Percentiles rank a stretch among this genome's conserved stretches.
phyloP scores from a whole-genome alignment of 768 basidiomycete species.

The Flagelloscypha sp. region DNA sequence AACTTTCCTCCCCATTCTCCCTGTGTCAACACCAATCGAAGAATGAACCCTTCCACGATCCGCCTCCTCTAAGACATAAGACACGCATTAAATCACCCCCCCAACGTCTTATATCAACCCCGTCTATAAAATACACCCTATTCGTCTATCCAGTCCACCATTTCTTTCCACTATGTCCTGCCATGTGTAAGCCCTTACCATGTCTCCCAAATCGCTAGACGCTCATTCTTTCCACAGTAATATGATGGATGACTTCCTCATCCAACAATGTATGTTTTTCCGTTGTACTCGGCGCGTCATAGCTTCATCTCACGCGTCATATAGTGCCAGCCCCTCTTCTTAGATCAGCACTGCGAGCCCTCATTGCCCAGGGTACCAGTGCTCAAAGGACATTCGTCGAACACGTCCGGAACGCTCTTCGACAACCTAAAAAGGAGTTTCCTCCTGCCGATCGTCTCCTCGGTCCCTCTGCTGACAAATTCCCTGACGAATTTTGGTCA shows the following conservation, averaged over 20 bases:
- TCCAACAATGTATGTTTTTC: conserved; percentile 5
- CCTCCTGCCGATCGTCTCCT: conserved; percentile 7
- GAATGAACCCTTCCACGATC: too few relatives aligned
- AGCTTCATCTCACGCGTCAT: not conserved
- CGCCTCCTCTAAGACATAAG: too few relatives aligned
- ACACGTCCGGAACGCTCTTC: conserved; percentile 8
- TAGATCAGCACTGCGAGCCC: conserved; percentile 9
- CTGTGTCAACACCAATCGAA: too few relatives aligned
- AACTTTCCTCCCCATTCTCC: not conserved
- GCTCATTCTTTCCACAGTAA: conserved; percentile 5
- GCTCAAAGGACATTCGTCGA: conserved; percentile 9
- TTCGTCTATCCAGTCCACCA: too few relatives aligned
- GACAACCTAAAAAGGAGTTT: conserved; percentile 6
- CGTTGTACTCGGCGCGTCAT: not conserved
- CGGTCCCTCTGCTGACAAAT: not conserved
- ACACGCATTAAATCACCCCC: too few relatives aligned
- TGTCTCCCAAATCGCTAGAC: not conserved
- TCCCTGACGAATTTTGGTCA: conserved; percentile 4
- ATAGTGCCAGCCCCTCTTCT: conserved; percentile 8
- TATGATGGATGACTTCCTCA: conserved; percentile 14
- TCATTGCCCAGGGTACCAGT: conserved; percentile 7
- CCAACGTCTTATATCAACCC: too few relatives aligned
- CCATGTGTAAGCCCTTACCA: too few relatives aligned
- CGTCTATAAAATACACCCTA: too few relatives aligned
- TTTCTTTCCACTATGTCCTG: too few relatives aligned